Percentiles rank a stretch among this genome's conserved stretches.
Evolutionary conservation across 768 basidiomycete genomes (phyloP).

Genomic region (Boletus fagicola): DNA sequence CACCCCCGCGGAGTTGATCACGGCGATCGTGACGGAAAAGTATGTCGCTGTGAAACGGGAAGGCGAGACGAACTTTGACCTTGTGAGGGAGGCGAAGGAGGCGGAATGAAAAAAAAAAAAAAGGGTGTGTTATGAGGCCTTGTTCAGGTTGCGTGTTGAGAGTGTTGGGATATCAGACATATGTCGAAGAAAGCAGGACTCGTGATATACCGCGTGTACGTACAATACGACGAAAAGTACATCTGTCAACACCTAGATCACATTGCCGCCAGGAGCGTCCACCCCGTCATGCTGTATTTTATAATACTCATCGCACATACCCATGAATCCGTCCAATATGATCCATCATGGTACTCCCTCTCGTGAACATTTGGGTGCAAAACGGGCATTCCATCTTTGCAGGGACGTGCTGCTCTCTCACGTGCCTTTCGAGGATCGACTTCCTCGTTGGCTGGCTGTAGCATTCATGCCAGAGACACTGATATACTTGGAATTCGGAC

Average conservation of each 20-base stretch:
- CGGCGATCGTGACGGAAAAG: conserved; percentile 94
- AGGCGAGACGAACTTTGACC: conserved; percentile 59
- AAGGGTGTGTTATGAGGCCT: background rate
- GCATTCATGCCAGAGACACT: too few relatives aligned
- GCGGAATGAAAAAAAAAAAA: background rate
- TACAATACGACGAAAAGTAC: background rate
- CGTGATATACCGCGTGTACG: background rate
- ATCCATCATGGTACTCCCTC: too few relatives aligned
- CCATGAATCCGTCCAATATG: too few relatives aligned
- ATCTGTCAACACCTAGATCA: background rate
- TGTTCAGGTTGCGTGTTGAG: background rate
- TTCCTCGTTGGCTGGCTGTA: too few relatives aligned
- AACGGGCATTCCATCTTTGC: too few relatives aligned
- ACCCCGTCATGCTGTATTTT: too few relatives aligned
- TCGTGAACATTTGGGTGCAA: too few relatives aligned
- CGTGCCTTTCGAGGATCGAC: too few relatives aligned
- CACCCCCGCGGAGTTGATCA: conserved; percentile 89
- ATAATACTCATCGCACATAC: too few relatives aligned
- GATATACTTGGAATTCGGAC: too few relatives aligned
- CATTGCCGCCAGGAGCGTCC: too few relatives aligned
- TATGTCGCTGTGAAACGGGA: conserved; percentile 78
- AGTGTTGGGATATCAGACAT: background rate
- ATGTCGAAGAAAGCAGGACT: background rate
- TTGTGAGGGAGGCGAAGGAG: conserved; percentile 39
- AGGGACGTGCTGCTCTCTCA: too few relatives aligned